Base-by-base conservation (phyloP, 176 grass and related monocot species). In the Tillandsia leiboldiana region DNA sequence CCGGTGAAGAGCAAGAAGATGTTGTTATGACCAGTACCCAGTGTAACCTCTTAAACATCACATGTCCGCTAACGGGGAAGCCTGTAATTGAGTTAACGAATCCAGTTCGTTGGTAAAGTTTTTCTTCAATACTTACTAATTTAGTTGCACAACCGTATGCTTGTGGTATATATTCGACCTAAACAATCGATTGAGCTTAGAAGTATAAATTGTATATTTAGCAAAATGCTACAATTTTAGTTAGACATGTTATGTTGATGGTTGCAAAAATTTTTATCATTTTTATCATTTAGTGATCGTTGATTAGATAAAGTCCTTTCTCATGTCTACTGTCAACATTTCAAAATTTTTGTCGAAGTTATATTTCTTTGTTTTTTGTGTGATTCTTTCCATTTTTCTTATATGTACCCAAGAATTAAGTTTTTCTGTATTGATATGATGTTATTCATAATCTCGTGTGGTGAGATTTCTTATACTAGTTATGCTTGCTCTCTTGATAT, bases 1-100 rank as follows among this genome's bases (percentile, higher is more conserved):
- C 93, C 52, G 89, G 93, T 83, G 93, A 97, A 15, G 93, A 97
- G 80, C 89, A 90, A 77, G 93, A 97, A 79, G 93, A 97, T 48
- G 53, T 97, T 69, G 67, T 97, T 50, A 92, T 97, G 93, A 92
- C 86, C 18, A 87, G 84, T 51, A 97, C 89, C 58, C 86, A 92
- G 68, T 75, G 7, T 12, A 83, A 27, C 68, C 68, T 97, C 58
- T 70, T 83, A 50, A 97, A 97, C 67, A 3, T 72, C 29, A 72
- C 18, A 1, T 97, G 93, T 51, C 93, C 93, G 28, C 70, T 97
- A 79, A 92, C 93, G 6, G 72, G 82, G 75, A 97, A 87, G 79
- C 88, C 83, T 79, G 53, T 97, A 2, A 61, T 75, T 76, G 86
- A 97, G 63, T 69, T 92, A 79, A 12, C 29, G 57, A 57, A 90